Evolutionary conservation across 139 green algal species (phyloP), one percentile per base, ranked within the genome.

Genomic region (Spirogloea muscicola): DNA sequence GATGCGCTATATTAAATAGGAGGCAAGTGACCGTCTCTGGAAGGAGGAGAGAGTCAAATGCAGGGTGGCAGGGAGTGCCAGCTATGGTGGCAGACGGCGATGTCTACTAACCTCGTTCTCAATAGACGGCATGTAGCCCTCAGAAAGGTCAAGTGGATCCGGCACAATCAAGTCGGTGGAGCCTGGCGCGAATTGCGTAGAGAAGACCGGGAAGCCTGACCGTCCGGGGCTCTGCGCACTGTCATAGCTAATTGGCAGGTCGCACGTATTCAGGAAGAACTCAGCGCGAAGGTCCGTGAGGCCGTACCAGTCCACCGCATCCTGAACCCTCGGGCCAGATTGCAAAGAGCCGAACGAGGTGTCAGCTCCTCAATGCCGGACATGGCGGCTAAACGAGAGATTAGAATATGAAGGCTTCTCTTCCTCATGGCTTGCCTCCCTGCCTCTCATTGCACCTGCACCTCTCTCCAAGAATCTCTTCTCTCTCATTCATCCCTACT

Each of bases 171-270:
- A 63, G 5, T 74, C 65, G 16, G 65, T 64, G 9, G 21, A 29
- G 34, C 65, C 65, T 10, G 42, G 46, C 46, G 42, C 52, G 6
- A 31, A 33, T 33, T 62, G 52, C 6, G 52, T 62, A 33, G 52
- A 62, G 9, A 62, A 62, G 6, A 62, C 5, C 31, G 31, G 40
- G 6, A 6, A 62, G 6, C 52, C 52, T 7, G 52, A 62, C 52
- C 52, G 6, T 7, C 31, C 52, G 6, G 52, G 40, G 6, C 31
- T 62, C 31, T 31, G 31, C 7, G 52, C 52, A 9, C 34, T 64
- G 65, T 74, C 65, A n/a, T 63, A 74, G 52, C 65, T 74, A n/a
- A 63, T 59, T n/a, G 65, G 65, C 13, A 74, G 41, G 65, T 74
- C 65, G 21, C 65, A 74, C 41, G 65, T 66, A 43, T 65, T 63